Percentiles rank a stretch among this genome's conserved stretches.
These are phyloP conservation scores for Luvunga scandens DNA, from an alignment of 345 rosid species.

Conservation along the genomic window DNA sequence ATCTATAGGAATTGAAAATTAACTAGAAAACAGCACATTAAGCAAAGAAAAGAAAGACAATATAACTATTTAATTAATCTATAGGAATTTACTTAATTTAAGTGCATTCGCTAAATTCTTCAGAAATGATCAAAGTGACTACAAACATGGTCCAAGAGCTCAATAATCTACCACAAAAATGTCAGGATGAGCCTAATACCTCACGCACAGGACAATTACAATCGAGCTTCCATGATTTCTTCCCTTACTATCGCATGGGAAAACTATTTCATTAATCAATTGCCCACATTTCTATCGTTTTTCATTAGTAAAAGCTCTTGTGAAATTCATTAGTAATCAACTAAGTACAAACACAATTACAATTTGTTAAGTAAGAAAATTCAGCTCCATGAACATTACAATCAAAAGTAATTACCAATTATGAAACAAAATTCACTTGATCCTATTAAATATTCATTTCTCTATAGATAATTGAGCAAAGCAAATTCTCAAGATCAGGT, in stretches of 20 bases:
- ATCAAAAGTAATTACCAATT: neutral
- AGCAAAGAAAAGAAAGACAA: neutral
- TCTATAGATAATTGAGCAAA: neutral
- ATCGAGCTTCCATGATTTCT: slow-evolving; percentile 1
- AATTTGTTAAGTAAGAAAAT: neutral
- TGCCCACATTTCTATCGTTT: neutral
- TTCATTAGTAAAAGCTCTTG: neutral
- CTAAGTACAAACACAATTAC: neutral
- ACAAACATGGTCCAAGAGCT: neutral
- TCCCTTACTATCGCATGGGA: neutral
- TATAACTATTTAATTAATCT: neutral
- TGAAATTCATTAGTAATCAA: neutral
- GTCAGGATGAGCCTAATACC: neutral
- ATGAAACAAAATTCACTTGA: neutral
- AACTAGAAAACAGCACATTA: neutral
- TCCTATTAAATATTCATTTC: neutral
- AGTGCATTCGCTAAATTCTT: slow-evolving; percentile 5
- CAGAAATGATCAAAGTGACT: neutral
- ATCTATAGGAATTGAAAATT: neutral
- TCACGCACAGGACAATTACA: neutral
- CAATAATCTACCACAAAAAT: neutral
- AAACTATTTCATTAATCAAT: neutral
- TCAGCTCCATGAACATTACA: neutral
- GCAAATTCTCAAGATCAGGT: slow-evolving; percentile 9
- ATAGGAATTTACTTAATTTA: slow-evolving; percentile 3